Evolutionary conservation across 768 basidiomycete species (phyloP).

Genomic region (Galerina marginata): DNA sequence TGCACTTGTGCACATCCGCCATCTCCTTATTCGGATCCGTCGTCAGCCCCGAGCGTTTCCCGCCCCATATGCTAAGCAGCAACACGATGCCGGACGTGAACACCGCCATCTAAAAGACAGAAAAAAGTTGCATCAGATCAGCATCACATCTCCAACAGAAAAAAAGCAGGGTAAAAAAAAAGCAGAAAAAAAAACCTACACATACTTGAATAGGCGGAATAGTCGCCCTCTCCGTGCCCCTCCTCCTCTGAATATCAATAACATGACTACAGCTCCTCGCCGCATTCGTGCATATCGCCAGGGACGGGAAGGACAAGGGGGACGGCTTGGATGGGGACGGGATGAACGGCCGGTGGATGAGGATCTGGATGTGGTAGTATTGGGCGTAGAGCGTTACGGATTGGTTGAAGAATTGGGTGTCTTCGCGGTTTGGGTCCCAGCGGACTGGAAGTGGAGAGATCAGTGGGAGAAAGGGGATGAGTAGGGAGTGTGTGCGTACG

Average conservation of each 20-base stretch:
- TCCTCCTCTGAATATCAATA: constrained; percentile 58
- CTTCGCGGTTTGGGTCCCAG: constrained; percentile 57
- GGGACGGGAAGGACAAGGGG: constrained; percentile 61
- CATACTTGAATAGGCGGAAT: constrained; percentile 43
- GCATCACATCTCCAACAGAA: not conserved
- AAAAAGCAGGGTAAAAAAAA: too few species aligned
- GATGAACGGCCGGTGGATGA: constrained; percentile 81
- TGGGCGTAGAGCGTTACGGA: constrained; percentile 58
- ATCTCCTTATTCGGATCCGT: constrained; percentile 60
- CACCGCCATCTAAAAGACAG: constrained; percentile 36
- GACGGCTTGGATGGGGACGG: constrained; percentile 58
- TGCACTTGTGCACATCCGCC: constrained; percentile 69
- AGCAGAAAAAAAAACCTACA: constrained; percentile 1
- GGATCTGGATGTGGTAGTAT: constrained; percentile 69
- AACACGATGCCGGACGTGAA: constrained; percentile 62
- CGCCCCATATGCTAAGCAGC: constrained; percentile 72
- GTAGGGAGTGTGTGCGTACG: constrained; percentile 38
- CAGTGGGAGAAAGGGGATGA: not conserved
- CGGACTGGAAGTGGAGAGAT: constrained; percentile 38
- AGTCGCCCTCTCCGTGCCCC: constrained; percentile 27
- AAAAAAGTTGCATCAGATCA: not conserved
- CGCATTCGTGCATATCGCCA: constrained; percentile 80
- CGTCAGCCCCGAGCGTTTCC: constrained; percentile 52
- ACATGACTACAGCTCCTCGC: constrained; percentile 85
- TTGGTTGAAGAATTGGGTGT: constrained; percentile 58